Percentiles rank a stretch among this genome's conserved stretches.
phyloP scores from a whole-genome alignment of 2,329 filamentous ascomycete genomes.

The Botrytis deweyae region DNA sequence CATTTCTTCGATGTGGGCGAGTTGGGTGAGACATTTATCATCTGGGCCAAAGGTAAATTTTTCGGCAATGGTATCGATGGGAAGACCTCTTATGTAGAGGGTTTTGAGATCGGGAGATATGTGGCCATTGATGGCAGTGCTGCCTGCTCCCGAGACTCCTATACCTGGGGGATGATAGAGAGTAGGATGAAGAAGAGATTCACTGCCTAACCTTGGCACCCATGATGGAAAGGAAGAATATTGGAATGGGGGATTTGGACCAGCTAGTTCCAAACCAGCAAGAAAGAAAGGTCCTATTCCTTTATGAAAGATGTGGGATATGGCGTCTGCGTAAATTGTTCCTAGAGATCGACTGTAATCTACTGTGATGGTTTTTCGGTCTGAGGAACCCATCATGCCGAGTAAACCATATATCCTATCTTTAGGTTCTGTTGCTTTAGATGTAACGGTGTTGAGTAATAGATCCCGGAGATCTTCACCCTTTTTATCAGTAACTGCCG shows the following conservation, averaged over 20 bases:
- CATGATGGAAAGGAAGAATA: neutral
- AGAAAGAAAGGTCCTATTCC: neutral
- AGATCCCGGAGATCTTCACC: neutral
- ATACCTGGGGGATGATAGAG: neutral
- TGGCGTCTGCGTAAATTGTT: neutral
- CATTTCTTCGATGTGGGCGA: neutral
- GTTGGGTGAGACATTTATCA: neutral
- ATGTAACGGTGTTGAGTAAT: neutral
- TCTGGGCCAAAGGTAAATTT: neutral
- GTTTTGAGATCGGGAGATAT: neutral
- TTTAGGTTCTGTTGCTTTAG: neutral
- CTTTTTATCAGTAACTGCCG: neutral
- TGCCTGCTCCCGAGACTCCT: neutral
- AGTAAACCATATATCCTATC: conserved; percentile 1
- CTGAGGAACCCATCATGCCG: neutral
- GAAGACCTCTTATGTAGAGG: neutral
- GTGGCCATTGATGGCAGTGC: neutral
- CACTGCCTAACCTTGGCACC: neutral
- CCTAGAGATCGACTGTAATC: neutral
- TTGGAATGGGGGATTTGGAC: neutral
- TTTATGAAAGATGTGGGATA: neutral
- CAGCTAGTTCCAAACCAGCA: neutral
- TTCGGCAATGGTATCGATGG: neutral
- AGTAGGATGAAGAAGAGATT: neutral
- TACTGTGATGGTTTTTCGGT: neutral